Evolutionary conservation across 495 filamentous ascomycete species (phyloP).

Genomic region (Trypethelium eluteriae): DNA sequence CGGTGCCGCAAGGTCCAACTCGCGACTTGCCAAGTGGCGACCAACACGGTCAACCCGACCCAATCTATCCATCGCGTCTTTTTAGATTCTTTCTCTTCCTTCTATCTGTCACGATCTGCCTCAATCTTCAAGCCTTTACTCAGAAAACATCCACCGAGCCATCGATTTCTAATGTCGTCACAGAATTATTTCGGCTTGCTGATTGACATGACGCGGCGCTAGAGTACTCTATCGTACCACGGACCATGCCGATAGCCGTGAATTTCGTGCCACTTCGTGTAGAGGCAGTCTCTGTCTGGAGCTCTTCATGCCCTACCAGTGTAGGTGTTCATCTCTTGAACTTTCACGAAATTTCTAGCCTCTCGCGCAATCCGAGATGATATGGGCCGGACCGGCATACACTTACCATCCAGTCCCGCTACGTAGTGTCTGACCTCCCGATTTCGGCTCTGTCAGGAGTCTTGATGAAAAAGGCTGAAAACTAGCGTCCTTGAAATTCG

Average conservation of each 20-base stretch:
- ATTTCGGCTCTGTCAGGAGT: neutral
- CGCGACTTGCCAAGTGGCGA: no score
- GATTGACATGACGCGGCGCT: neutral
- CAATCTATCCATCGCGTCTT: neutral
- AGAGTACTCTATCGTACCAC: neutral
- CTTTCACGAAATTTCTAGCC: no score
- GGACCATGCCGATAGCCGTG: neutral
- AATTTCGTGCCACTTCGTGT: no score
- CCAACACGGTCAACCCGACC: neutral
- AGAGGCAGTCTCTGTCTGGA: neutral
- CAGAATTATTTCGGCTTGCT: neutral
- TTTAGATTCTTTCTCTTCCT: neutral
- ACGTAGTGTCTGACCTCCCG: neutral
- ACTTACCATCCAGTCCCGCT: neutral
- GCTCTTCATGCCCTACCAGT: neutral
- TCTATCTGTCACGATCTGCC: neutral
- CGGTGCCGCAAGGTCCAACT: no score
- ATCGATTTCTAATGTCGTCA: neutral
- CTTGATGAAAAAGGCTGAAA: neutral
- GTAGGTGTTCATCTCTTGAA: neutral
- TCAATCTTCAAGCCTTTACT: neutral
- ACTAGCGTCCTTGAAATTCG: neutral
- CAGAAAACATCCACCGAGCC: neutral
- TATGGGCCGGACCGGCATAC: no score
- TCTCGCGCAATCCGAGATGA: no score